Evolutionary conservation across 1,284 basidiomycete species (phyloP), one percentile per base, ranked within the genome.

Genomic region (Moniliophthora roreri): DNA sequence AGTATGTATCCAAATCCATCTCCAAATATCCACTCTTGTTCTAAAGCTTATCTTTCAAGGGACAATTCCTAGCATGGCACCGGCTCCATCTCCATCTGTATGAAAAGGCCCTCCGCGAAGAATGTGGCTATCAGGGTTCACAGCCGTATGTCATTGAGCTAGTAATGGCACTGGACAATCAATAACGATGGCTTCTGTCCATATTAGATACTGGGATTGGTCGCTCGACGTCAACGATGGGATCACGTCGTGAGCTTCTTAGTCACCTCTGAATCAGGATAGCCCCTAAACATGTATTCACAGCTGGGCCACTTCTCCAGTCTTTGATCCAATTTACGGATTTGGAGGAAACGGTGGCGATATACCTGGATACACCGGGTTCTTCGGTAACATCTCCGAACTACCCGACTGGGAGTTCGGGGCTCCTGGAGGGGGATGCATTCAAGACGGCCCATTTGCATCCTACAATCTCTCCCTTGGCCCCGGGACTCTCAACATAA

Each of bases 41-140:
- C 16, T 39, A 9, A 40, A 20, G n/a, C n/a, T n/a, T n/a, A n/a
- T 4, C 20, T 18, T 20, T n/a, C 4, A 21, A 74, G 73, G 73
- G 69, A 8, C 66, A 73, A 50, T 75, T 74, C 53, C 59, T 74
- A 1, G 68, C 72, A 2, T 75, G 73, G 73, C 73, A 75, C 54
- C 66, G 73, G 32, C 60, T 64, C 8, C 66, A 66, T 42, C 28
- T 73, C 3, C 57, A 62, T n/a, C 37, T 64, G 11, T 73, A 67
- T 54, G 70, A 72, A 49, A 59, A 34, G 0, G 64, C 68, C 2
- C 56, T 75, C 51, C 67, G 66, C 3, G 49, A 66, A 6, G 69
- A 73, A 53, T 74, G 73, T 54, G 68, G 63, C 15, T 75, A 69
- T 51, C 46, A 58, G 32, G 74, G 71, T 3, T 58, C 66, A 4